phyloP scores from a whole-genome alignment of 2,329 filamentous ascomycete species.

The Magnaporthales sp. region DNA sequence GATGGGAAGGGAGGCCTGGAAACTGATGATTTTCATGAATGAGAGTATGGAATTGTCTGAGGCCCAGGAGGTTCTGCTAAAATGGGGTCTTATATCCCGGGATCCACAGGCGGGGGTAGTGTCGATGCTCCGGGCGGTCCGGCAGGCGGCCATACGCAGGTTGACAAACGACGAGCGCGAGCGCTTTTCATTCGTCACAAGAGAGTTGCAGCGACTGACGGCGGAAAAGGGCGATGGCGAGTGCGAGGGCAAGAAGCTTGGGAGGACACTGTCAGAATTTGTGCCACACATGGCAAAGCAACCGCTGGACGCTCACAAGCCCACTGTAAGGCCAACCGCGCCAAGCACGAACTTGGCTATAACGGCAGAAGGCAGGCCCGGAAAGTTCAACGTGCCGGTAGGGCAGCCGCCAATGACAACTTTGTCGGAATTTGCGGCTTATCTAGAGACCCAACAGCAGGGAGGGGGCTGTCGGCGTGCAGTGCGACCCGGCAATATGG shows the following conservation, averaged over 20 bases:
- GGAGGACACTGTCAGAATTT: neutral
- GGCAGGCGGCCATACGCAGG: neutral
- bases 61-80: constrained; percentile 2
- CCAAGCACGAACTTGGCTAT: too few relatives aligned
- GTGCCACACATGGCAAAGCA: neutral
- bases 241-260: neutral
- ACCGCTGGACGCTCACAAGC: neutral
- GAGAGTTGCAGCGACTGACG: neutral
- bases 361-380: too few relatives aligned
- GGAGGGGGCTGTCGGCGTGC: too few relatives aligned
- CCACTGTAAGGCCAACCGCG: neutral
- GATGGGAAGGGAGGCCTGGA: neutral
- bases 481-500: too few relatives aligned
- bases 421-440: too few relatives aligned
- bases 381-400: too few relatives aligned
- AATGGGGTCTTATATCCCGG: neutral
- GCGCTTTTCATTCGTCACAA: neutral
- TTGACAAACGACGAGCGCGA: neutral
- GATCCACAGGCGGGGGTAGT: neutral
- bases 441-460: too few relatives aligned
- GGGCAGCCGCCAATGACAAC: too few relatives aligned
- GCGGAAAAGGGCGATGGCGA: neutral
- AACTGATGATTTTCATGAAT: neutral
- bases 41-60: neutral
- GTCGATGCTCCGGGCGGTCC: neutral